Conservation (phyloP, 202 grass and related monocot genomes). For the Eragrostis tef region DNA sequence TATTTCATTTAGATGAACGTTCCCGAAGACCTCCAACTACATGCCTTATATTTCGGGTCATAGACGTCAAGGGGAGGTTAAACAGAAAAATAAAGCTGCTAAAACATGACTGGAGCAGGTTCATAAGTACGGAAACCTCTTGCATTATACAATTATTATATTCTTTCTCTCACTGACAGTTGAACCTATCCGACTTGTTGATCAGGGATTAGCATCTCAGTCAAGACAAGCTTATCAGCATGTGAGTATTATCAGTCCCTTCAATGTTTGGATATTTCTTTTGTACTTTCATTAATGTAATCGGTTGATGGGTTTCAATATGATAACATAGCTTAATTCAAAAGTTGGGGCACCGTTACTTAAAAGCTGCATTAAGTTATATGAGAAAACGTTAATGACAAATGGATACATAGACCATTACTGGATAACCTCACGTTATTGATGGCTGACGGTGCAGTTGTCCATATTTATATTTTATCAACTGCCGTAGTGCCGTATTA, state of each 20-base stretch:
- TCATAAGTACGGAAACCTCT: background rate
- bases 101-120: conserved; percentile 45
- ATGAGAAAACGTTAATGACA: background rate
- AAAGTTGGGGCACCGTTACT: conserved; percentile 21
- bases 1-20: conserved; percentile 17
- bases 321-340: conserved; percentile 28
- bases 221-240: conserved; percentile 33
- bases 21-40: background rate
- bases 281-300: too few species aligned
- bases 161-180: background rate
- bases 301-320: background rate
- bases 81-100: conserved; percentile 18
- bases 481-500: background rate
- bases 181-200: conserved; percentile 31
- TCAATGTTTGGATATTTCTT: background rate
- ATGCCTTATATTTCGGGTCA: conserved; percentile 35
- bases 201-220: conserved; percentile 25
- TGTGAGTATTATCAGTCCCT: conserved; percentile 29
- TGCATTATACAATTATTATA: conserved; percentile 28
- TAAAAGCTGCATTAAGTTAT: conserved; percentile 19
- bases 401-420: background rate
- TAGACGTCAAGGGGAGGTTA: conserved; percentile 26
- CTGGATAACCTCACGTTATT: background rate
- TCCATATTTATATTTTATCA: conserved; percentile 26
- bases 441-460: conserved; percentile 11